These are phyloP conservation scores for Mycosphaerella arachidis DNA, from an alignment of 2,329 filamentous ascomycete genomes.

Conservation along the genomic window DNA sequence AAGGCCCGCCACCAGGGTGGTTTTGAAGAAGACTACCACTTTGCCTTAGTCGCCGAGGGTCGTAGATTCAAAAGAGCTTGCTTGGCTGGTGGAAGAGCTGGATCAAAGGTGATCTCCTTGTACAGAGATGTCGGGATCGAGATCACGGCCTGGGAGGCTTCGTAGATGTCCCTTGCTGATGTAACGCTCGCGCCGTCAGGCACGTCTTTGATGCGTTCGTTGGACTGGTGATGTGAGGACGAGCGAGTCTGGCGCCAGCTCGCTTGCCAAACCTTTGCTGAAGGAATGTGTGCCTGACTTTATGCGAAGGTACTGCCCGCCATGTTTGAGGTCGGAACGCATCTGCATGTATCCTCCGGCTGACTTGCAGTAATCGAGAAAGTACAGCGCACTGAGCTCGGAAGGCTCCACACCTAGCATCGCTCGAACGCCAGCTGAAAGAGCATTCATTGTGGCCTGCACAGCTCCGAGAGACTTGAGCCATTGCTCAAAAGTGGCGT, in stretches of 20 bases:
- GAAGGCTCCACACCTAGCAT: constrained; percentile 49
- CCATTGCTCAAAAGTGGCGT: constrained; percentile 39
- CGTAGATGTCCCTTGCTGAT: constrained; percentile 29
- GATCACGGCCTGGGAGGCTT: constrained; percentile 45
- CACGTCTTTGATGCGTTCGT: constrained; percentile 15
- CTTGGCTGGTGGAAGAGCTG: constrained; percentile 43
- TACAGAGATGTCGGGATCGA: constrained; percentile 47
- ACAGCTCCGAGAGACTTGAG: constrained; percentile 31
- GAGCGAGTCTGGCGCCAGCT: constrained; percentile 28
- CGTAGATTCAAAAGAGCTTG: constrained; percentile 21
- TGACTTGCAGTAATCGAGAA: constrained; percentile 53
- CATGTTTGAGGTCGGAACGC: constrained; percentile 49
- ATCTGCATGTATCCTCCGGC: constrained; percentile 51
- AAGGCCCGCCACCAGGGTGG: constrained; percentile 45
- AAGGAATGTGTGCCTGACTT: constrained; percentile 46
- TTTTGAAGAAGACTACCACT: constrained; percentile 44
- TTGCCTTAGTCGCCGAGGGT: constrained; percentile 49
- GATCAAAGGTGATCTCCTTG: constrained; percentile 45
- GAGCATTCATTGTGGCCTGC: constrained; percentile 35
- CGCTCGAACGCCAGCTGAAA: constrained; percentile 46
- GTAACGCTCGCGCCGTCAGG: constrained; percentile 23
- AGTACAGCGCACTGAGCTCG: constrained; percentile 51
- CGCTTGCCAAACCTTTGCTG: constrained; percentile 35
- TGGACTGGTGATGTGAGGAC: constrained; percentile 23
- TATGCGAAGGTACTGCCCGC: constrained; percentile 51